These are phyloP conservation scores for Saccharomycopsis sp. DNA, from an alignment of 805 yeast genomes.

Conservation along the genomic window DNA sequence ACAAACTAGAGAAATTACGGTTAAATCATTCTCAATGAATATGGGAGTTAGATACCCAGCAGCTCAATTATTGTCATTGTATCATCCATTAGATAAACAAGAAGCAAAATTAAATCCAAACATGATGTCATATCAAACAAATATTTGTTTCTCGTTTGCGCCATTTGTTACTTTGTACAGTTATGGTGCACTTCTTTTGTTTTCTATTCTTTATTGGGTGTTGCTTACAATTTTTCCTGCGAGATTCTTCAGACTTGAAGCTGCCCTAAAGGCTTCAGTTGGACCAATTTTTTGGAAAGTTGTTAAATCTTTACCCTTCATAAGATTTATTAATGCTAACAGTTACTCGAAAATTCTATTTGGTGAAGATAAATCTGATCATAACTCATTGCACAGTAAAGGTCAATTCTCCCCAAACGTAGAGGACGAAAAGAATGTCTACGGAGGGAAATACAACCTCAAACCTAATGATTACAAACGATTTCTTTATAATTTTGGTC, in stretches of 20 bases:
- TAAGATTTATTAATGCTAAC: too few relatives aligned
- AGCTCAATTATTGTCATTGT: conserved; percentile 68
- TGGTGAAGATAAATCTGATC: too few relatives aligned
- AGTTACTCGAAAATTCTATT: too few relatives aligned
- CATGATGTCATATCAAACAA: conserved; percentile 33
- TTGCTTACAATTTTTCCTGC: background rate
- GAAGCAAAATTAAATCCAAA: conserved; percentile 18
- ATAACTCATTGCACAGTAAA: background rate
- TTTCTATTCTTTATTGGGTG: background rate
- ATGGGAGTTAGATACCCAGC: conserved; percentile 87
- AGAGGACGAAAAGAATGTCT: background rate
- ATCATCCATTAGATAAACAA: conserved; percentile 33
- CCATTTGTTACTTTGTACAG: conserved; percentile 16
- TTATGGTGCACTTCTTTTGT: conserved; percentile 12
- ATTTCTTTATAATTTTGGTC: conserved; percentile 8
- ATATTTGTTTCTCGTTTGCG: conserved; percentile 37
- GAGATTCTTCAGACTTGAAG: background rate
- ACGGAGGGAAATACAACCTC: background rate
- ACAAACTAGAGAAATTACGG: conserved; percentile 67
- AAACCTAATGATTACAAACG: conserved; percentile 1
- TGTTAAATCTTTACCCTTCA: too few relatives aligned
- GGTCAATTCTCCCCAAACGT: background rate
- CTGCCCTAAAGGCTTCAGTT: too few relatives aligned
- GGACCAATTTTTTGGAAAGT: too few relatives aligned
- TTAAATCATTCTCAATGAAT: conserved; percentile 87